phyloP scores from a whole-genome alignment of 768 basidiomycete genomes.

The Lentinula edodes region DNA sequence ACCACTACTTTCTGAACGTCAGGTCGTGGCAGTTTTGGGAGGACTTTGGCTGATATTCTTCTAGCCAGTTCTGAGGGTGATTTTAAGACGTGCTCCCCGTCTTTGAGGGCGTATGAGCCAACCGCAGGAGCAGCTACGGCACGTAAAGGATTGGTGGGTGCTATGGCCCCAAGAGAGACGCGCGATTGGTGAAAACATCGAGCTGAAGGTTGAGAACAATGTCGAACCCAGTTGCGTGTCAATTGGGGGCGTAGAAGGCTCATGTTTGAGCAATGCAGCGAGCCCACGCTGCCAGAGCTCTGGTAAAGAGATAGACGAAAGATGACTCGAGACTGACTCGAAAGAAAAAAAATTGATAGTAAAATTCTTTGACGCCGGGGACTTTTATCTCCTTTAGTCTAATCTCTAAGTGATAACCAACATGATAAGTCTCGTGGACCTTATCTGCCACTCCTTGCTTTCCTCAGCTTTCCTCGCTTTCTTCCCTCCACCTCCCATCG shows the following conservation, averaged over 20 bases:
- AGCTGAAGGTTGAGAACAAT: slow-evolving; percentile 23
- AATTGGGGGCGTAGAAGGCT: slow-evolving; percentile 4
- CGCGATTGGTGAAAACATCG: slow-evolving; percentile 51
- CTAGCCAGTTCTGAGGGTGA: slow-evolving; percentile 94
- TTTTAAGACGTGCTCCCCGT: slow-evolving; percentile 76
- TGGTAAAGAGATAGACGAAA: background rate
- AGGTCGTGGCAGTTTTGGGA: slow-evolving; percentile 87
- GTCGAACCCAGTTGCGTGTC: slow-evolving; percentile 21
- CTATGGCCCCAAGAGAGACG: slow-evolving; percentile 25
- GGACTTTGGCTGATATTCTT: slow-evolving; percentile 87
- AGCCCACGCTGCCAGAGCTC: background rate
- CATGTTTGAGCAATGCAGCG: background rate
- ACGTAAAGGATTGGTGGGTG: slow-evolving; percentile 44
- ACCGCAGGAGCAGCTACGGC: slow-evolving; percentile 76
- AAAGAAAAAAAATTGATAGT: no score
- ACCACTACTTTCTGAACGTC: slow-evolving; percentile 94
- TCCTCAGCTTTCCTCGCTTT: no score
- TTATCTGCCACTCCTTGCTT: no score
- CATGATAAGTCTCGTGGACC: no score
- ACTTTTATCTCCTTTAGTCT: background rate
- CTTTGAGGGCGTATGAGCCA: slow-evolving; percentile 59
- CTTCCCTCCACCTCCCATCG: no score
- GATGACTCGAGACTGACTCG: background rate
- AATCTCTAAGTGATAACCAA: background rate
- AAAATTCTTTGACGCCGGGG: background rate